phyloP scores from a whole-genome alignment of 257 asterid species.

The Nicotiana attenuata region DNA sequence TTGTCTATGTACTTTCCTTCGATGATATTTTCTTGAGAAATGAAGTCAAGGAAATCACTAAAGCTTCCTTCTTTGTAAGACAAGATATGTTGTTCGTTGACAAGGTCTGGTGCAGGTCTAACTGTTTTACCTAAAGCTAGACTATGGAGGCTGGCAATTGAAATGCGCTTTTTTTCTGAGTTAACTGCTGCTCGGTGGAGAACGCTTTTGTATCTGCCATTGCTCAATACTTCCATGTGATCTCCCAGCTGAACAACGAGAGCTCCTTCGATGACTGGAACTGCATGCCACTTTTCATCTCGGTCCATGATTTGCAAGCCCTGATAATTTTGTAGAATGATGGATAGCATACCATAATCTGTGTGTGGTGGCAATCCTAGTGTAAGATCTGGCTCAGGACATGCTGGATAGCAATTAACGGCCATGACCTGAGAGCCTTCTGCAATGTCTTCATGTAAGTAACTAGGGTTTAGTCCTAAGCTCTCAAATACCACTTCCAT shows the following conservation, averaged over 20 bases:
- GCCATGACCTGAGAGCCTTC: constrained; percentile 50
- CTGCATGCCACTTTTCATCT: constrained; percentile 39
- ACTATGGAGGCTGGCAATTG: constrained; percentile 64
- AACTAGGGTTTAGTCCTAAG: constrained; percentile 39
- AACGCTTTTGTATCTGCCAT: constrained; percentile 45
- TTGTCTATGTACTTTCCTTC: constrained; percentile 38
- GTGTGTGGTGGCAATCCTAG: constrained; percentile 65
- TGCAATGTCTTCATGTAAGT: constrained; percentile 38
- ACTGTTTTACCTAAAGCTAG: constrained; percentile 39
- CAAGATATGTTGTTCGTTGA: constrained; percentile 34
- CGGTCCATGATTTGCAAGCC: constrained; percentile 48
- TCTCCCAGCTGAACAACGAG: constrained; percentile 52
- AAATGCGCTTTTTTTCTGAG: constrained; percentile 37
- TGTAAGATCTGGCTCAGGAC: constrained; percentile 59
- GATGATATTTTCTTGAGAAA: constrained; percentile 33
- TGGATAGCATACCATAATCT: constrained; percentile 43
- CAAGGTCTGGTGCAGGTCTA: constrained; percentile 45
- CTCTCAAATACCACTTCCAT: constrained; percentile 45
- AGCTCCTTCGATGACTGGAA: constrained; percentile 42
- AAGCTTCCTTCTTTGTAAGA: constrained; percentile 49
- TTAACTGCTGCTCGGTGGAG: constrained; percentile 51
- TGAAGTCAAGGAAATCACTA: constrained; percentile 48
- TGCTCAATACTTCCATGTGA: constrained; percentile 63
- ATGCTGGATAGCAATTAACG: constrained; percentile 52
- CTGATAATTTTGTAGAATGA: constrained; percentile 43